Evolutionary conservation across 352 stramenopile genomes (phyloP).

Genomic region (Phytopythium aichiense): DNA sequence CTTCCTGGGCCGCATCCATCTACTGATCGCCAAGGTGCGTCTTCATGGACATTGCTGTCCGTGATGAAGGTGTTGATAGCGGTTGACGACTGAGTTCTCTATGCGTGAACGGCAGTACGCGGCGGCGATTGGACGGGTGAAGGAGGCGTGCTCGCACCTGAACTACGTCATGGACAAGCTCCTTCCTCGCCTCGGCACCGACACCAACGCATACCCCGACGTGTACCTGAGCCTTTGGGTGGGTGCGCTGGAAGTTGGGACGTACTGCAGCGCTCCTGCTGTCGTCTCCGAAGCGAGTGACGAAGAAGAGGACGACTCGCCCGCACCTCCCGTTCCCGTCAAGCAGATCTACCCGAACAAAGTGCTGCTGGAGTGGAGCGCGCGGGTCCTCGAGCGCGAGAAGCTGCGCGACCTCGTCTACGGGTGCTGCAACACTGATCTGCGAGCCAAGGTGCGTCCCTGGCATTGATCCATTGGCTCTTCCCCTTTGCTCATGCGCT

Average conservation of each 20-base stretch:
- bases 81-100: neutral
- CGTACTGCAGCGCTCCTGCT: constrained; percentile 29
- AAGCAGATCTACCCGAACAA: constrained; percentile 47
- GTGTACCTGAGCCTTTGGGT: constrained; percentile 50
- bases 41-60: neutral
- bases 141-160: constrained; percentile 49
- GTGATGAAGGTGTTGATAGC: neutral
- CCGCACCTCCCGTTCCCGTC: constrained; percentile 12
- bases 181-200: constrained; percentile 25
- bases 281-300: constrained; percentile 7
- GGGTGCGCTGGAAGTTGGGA: constrained; percentile 47
- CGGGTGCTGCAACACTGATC: constrained; percentile 40
- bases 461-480: neutral
- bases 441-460: constrained; percentile 46
- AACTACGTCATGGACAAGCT: constrained; percentile 49
- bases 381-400: constrained; percentile 36
- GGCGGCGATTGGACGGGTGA: constrained; percentile 42
- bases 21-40: constrained; percentile 62
- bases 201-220: constrained; percentile 38
- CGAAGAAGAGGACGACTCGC: constrained; percentile 10
- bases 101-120: constrained; percentile 37
- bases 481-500: neutral
- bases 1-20: constrained; percentile 51
- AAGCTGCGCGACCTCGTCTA: constrained; percentile 43
- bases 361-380: constrained; percentile 45